These are phyloP conservation scores for Salvia hispanica DNA, from an alignment of 257 asterid genomes.

Conservation along the genomic window DNA sequence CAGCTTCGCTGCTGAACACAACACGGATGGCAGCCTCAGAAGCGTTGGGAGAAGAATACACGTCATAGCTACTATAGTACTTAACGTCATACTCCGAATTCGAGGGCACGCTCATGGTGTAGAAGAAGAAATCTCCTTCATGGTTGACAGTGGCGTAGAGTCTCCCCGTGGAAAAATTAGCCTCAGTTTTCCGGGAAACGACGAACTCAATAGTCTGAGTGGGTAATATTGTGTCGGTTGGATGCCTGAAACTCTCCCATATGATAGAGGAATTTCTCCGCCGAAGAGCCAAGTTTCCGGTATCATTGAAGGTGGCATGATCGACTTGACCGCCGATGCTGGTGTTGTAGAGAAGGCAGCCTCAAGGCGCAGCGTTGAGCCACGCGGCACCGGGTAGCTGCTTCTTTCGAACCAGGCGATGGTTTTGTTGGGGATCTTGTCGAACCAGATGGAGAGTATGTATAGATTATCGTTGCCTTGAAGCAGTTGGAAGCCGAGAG, in stretches of 20 bases:
- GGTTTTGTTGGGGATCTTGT: slow-evolving; percentile 41
- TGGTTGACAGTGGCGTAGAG: slow-evolving; percentile 42
- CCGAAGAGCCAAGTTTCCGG: slow-evolving; percentile 53
- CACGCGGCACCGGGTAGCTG: slow-evolving; percentile 40
- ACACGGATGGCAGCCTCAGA: slow-evolving; percentile 41
- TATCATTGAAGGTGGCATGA: slow-evolving; percentile 48
- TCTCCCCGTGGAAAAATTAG: slow-evolving; percentile 46
- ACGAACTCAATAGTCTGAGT: slow-evolving; percentile 35
- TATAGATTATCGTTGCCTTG: slow-evolving; percentile 24
- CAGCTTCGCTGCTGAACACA: slow-evolving; percentile 38
- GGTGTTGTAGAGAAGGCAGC: slow-evolving; percentile 32
- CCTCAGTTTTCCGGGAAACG: slow-evolving; percentile 31
- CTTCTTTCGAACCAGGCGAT: slow-evolving; percentile 49
- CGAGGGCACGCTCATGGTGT: slow-evolving; percentile 29
- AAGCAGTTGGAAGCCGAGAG: slow-evolving; percentile 55
- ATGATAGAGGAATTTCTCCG: slow-evolving; percentile 26
- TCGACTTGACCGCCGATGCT: slow-evolving; percentile 20
- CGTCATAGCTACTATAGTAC: slow-evolving; percentile 39
- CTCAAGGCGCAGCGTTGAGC: slow-evolving; percentile 42
- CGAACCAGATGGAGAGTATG: slow-evolving; percentile 55
- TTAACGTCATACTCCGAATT: slow-evolving; percentile 35
- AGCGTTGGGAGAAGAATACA: slow-evolving; percentile 26
- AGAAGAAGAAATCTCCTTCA: slow-evolving; percentile 45
- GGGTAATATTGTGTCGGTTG: slow-evolving; percentile 43
- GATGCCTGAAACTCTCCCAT: slow-evolving; percentile 60